Evolutionary conservation across 805 yeast genomes (phyloP), one percentile per base, ranked within the genome.

Genomic region (Starmerella bombi): DNA sequence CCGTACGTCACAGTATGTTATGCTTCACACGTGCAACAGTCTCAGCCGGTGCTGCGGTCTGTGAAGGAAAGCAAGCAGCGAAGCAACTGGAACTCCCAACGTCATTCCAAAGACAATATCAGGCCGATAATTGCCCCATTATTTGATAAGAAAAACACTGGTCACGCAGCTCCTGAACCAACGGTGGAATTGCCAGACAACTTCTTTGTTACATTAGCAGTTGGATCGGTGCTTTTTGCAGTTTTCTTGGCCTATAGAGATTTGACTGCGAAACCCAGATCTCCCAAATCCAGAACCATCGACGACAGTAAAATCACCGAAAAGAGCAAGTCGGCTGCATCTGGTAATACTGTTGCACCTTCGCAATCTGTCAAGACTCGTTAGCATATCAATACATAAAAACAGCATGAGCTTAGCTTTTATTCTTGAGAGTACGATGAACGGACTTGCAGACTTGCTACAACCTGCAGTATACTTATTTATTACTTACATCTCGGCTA

Each of bases 1-100:
- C 94, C 94, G 0, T 71, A 72, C 44, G 70, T 69, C 41, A 64
- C 84, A 2, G 60, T 85, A 2, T 57, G 83, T 2, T 63, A 75
- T 43, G 73, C 85, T 0, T 65, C 77, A 18, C 32, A 51, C 7
- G 46, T 44, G 30, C 41, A 14, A 47, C 58, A 34, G 44, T 40
- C 41, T 37, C 43, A 34, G 41, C 54, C 54, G 39, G 45, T 44
- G 5, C 48, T 55, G 40, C 47, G 53, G 10, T 47, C 56, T 19
- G 38, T 59, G 9, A 50, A 53, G 40, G 43, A 48, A 17, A 58
- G 52, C 35, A 56, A 59, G n/a, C 42, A 49, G 38, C 52, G 59
- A 16, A 30, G 19, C 17, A n/a, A 34, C 15, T 57, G 58, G 57
- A 38, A 45, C 29, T 37, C 46, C 37, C 41, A 27, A 18, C 40